Conservation (phyloP, 1,139 yeast genomes). For the Hyphopichia buzzinii region DNA sequence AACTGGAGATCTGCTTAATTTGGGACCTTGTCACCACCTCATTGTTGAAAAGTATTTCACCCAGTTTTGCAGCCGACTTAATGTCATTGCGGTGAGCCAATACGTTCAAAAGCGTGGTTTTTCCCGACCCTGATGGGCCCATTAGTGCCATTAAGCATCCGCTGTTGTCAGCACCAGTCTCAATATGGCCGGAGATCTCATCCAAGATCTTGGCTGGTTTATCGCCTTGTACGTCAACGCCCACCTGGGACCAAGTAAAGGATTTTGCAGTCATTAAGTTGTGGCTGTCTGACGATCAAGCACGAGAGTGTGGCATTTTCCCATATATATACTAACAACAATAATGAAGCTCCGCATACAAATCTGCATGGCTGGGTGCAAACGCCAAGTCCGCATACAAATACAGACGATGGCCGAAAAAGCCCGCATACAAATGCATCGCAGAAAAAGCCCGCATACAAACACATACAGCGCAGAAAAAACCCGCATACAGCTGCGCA, state of each 20-base stretch:
- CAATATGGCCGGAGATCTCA: constrained; percentile 20
- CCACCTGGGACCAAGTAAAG: constrained; percentile 1
- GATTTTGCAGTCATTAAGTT: background rate
- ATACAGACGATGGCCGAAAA: too few relatives aligned
- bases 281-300: too few relatives aligned
- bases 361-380: too few relatives aligned
- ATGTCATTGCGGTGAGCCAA: constrained; percentile 16
- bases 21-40: constrained; percentile 7
- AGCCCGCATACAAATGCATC: too few relatives aligned
- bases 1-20: constrained; percentile 12
- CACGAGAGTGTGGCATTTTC: too few relatives aligned
- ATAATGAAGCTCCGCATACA: background rate
- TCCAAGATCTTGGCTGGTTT: constrained; percentile 8
- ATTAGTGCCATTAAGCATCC: constrained; percentile 26
- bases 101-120: constrained; percentile 19
- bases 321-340: background rate
- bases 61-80: constrained; percentile 7
- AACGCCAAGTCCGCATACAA: too few relatives aligned
- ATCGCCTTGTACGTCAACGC: background rate
- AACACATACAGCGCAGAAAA: background rate
- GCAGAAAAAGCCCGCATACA: background rate
- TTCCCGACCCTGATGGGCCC: constrained; percentile 27
- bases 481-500: background rate
- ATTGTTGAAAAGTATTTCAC: constrained; percentile 11
- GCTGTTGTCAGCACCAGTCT: constrained; percentile 7